These are phyloP conservation scores for Eucalyptus pauciflora DNA, from an alignment of 345 rosid genomes.

Conservation along the genomic window DNA sequence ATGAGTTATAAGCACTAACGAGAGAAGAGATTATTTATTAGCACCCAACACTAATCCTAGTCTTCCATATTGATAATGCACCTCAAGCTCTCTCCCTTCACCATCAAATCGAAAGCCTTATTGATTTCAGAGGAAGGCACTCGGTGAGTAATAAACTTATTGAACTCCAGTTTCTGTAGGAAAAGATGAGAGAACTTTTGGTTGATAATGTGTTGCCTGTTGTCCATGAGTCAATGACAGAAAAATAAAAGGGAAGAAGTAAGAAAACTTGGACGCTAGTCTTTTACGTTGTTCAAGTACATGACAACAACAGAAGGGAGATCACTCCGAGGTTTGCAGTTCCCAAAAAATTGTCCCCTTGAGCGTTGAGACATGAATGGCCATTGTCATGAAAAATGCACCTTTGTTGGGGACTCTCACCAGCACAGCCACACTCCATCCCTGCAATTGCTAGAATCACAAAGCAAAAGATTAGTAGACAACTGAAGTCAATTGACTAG, in stretches of 20 bases:
- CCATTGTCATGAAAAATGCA: constrained; percentile 22
- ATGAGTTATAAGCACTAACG: neutral
- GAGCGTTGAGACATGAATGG: constrained; percentile 17
- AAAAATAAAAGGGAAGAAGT: neutral
- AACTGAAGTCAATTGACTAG: neutral
- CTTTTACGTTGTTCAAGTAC: constrained; percentile 18
- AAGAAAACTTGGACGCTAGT: neutral
- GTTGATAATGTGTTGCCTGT: neutral
- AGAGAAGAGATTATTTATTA: neutral
- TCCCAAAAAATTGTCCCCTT: constrained; percentile 32
- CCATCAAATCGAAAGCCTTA: constrained; percentile 30
- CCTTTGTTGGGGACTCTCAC: constrained; percentile 30
- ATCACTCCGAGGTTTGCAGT: constrained; percentile 25
- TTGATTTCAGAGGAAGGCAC: constrained; percentile 27
- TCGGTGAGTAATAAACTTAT: constrained; percentile 30
- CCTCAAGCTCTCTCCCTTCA: constrained; percentile 24
- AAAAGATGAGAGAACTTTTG: neutral
- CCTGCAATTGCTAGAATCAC: neutral
- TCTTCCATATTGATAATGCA: constrained; percentile 30
- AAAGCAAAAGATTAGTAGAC: neutral
- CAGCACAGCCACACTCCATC: constrained; percentile 36
- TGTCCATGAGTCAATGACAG: neutral
- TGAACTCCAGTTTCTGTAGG: constrained; percentile 29
- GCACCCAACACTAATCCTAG: neutral
- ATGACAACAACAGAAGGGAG: constrained; percentile 18